Evolutionary conservation across 129 eudicot genomes (phyloP), one percentile per base, ranked within the genome.

Genomic region (Chrysanthemum makinoi): DNA sequence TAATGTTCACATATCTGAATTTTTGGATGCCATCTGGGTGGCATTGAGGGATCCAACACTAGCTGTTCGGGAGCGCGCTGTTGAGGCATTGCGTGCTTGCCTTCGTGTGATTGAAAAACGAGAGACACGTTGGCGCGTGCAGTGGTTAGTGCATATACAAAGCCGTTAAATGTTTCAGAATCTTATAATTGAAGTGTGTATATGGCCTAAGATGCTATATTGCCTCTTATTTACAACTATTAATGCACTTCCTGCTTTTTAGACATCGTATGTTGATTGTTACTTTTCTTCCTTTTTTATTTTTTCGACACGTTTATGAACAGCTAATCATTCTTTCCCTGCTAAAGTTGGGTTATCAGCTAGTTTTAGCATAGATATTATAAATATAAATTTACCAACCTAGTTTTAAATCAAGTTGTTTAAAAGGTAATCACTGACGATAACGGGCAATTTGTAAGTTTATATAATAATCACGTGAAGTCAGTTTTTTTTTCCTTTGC

Each of bases 121-220:
- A 61, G 98, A 94, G 83, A 94, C 98, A 30, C 96, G 98, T 64
- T 94, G 98, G 98, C 96, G 98, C 74, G 96, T 94, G 44, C 96
- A 85, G 72, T 89, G 98, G 98, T 94, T 78, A 70, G 91, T 83
- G 60, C 73, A 11, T 70, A n/a, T 54, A 70, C 2, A 39, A 39
- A 39, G 46, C 46, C 46, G 46, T 58, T 28, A 47, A 24, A 39
- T 65, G 48, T 43, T 15, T 17, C 54, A 65, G 28, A n/a, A 55
- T 70, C 53, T 17, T 30, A 39, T 17, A 70, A 6, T 56, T 55
- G 46, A 19, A 6, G 3, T 13, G 14, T 13, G 15, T 43, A 39
- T 19, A 56, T 70, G 20, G 20, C 19, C 2, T 26, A 47, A 57
- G 57, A 65, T 65, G 28, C 72, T 26, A 65, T 51, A 26, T 20